Base-by-base conservation (phyloP, 139 green algal species). In the Coelastrella sp. region DNA sequence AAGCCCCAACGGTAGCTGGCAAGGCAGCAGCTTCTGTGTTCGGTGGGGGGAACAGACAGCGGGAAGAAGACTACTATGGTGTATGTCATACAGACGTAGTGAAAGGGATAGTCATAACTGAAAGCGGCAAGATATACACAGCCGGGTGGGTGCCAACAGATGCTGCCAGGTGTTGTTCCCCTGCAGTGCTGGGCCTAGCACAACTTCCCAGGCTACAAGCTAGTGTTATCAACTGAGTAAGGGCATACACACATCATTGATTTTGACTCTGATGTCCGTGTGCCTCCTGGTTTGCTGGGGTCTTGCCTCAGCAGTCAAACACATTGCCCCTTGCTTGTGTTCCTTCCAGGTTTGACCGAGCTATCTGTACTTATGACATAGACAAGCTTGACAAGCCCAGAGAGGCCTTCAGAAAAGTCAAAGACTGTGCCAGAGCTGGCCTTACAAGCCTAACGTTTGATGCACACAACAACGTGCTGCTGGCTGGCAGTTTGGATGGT, bases 341-440 rank as follows among this genome's bases (percentile, higher is more conserved):
- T 71, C 10, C 61, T 19, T 80, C 80, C 90, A 95, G 94, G 68
- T 96, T 94, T 87, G 94, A 96, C 92, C 93, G 94, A 14, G 92
- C 81, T 73, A 93, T 97, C 19, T 96, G 93, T 90, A 93, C 95
- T n/a, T 97, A 96, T 80, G 94, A 95, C 59, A 92, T 93, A 64
- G 95, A 97, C 79, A 96, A 95, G 87, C 91, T 95, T 68, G 91
- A 94, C 84, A 95, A 95, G 84, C 92, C 92, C 5, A 91, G 89
- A 75, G 93, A 94, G 83, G 89, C 91, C 6, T 95, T 95, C 91
- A 91, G 91, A 23, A 88, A 91, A 58, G 92, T 95, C 5, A 87
- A 88, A n/a, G 94, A 96, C 87, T 94, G 92, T 92, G 91, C 93
- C 60, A 89, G 87, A 6, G 90, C 94, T 5, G 91, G 92, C 17